Evolutionary conservation across 2,329 filamentous ascomycete species (phyloP).

Genomic region (Talaromyces sp.): DNA sequence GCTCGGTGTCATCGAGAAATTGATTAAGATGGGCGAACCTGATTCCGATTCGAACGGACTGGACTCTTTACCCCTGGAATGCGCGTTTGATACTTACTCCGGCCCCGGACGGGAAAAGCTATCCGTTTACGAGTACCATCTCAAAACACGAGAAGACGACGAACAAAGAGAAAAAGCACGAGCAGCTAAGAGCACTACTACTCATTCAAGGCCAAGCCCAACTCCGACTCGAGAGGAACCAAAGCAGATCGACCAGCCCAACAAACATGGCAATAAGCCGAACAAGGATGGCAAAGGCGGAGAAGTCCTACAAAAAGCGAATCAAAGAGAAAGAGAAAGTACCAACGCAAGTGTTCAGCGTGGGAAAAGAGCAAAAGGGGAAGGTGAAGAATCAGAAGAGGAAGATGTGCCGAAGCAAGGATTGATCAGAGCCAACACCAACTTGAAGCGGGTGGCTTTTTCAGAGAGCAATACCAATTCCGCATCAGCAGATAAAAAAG

Average conservation of each 20-base stretch:
- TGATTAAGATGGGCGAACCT: background rate
- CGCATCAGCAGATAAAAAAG: background rate
- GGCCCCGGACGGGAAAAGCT: background rate
- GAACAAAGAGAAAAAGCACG: background rate
- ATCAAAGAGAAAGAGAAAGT: background rate
- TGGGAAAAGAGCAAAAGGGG: background rate
- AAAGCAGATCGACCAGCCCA: background rate
- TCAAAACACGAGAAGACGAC: background rate
- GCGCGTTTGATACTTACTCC: background rate
- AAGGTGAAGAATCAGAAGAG: background rate
- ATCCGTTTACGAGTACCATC: slow-evolving; percentile 1
- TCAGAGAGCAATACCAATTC: background rate
- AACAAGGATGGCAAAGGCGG: background rate
- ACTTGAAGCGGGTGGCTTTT: background rate
- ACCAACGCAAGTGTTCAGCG: background rate
- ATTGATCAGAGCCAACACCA: background rate
- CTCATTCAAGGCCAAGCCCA: background rate
- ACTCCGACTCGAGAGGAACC: background rate
- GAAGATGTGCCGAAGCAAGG: background rate
- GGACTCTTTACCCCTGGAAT: background rate
- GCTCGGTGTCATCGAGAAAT: background rate
- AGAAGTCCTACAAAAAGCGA: background rate
- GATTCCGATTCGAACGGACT: background rate
- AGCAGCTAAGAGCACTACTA: background rate
- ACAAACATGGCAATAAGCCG: background rate